phyloP scores from a whole-genome alignment of 2,329 filamentous ascomycete genomes.

The Esteya vermicola region DNA sequence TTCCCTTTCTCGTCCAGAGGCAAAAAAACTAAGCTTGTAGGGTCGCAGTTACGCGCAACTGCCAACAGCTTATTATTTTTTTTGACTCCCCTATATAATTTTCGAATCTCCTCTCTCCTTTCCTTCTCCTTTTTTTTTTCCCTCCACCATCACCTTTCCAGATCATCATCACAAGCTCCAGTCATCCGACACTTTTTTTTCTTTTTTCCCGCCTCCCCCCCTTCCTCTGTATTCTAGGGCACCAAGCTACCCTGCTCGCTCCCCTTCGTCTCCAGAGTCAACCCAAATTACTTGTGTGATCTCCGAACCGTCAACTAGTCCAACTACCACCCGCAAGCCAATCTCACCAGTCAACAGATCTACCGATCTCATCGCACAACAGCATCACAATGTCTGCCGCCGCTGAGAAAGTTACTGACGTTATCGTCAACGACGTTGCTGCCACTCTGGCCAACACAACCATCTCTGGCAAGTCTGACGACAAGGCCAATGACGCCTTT shows the following conservation, averaged over 20 bases:
- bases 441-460: slow-evolving; percentile 58
- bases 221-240: slow-evolving; percentile 52
- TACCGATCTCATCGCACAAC: slow-evolving; percentile 19
- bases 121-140: slow-evolving; percentile 17
- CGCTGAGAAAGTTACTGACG: slow-evolving; percentile 53
- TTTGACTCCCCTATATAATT: slow-evolving; percentile 19
- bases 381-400: slow-evolving; percentile 67
- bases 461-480: slow-evolving; percentile 43
- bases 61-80: slow-evolving; percentile 8
- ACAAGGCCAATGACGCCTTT: slow-evolving; percentile 71
- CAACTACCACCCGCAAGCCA: slow-evolving; percentile 3
- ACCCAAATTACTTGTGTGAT: slow-evolving; percentile 28
- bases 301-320: slow-evolving; percentile 21
- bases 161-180: slow-evolving; percentile 23
- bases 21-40: slow-evolving; percentile 1
- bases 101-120: slow-evolving; percentile 15
- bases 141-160: slow-evolving; percentile 17
- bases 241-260: slow-evolving; percentile 71
- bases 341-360: slow-evolving; percentile 9
- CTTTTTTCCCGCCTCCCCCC: slow-evolving; percentile 12
- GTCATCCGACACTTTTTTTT: slow-evolving; percentile 9
- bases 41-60: slow-evolving; percentile 3
- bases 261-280: slow-evolving; percentile 62
- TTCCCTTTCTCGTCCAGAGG: slow-evolving; percentile 17
- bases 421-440: slow-evolving; percentile 62